phyloP scores from a whole-genome alignment of 768 basidiomycete species.

The Lentinus brumalis region DNA sequence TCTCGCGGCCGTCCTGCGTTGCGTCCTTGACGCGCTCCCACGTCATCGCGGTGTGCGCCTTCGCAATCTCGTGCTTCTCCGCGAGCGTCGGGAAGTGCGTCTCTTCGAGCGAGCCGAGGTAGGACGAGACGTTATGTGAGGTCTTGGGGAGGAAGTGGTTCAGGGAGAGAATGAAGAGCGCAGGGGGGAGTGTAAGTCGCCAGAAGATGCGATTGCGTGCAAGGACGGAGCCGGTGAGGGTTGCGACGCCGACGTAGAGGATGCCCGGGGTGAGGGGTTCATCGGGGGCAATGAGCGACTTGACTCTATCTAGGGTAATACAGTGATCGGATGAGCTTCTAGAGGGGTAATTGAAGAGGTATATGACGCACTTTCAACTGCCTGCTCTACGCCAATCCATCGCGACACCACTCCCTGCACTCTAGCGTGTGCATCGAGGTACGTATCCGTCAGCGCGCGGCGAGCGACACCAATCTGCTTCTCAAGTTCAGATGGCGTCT shows the following conservation, averaged over 20 bases:
- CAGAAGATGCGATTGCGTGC: conserved; percentile 77
- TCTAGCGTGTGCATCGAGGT: conserved; percentile 58
- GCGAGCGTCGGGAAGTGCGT: conserved; percentile 68
- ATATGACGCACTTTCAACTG: conserved; percentile 75
- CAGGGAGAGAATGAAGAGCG: conserved; percentile 67
- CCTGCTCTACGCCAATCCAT: conserved; percentile 87
- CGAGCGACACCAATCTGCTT: conserved; percentile 73
- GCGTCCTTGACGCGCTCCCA: conserved; percentile 59
- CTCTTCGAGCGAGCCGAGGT: conserved; percentile 71
- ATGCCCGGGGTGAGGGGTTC: conserved; percentile 88
- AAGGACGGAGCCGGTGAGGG: conserved; percentile 86
- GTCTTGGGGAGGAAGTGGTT: conserved; percentile 89
- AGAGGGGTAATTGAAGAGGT: background rate
- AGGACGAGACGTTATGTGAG: conserved; percentile 64
- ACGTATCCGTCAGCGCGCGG: conserved; percentile 55
- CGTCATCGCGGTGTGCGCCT: conserved; percentile 60
- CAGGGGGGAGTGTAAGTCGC: conserved; percentile 75
- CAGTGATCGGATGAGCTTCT: background rate
- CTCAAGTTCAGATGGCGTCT: conserved; percentile 75
- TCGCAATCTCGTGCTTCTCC: conserved; percentile 64
- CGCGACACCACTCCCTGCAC: conserved; percentile 73
- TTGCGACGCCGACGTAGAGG: conserved; percentile 87
- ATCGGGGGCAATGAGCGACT: conserved; percentile 75
- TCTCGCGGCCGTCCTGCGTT: conserved; percentile 47
- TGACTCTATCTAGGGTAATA: conserved; percentile 63